Evolutionary conservation across 192 early-diverging fungal species (phyloP).

Genomic region (Dissophora ornata): DNA sequence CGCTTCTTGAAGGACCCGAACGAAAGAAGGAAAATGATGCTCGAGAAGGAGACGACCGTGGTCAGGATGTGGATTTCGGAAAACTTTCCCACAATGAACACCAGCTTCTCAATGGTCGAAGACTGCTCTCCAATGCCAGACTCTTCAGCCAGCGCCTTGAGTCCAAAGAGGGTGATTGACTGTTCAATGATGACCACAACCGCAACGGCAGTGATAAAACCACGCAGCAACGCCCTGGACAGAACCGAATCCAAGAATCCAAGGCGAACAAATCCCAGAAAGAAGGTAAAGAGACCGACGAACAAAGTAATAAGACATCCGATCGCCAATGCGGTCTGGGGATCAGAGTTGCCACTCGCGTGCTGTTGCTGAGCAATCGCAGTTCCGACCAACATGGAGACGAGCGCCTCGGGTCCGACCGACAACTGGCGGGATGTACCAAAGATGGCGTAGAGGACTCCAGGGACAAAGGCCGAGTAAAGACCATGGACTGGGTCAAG

Average conservation of each 20-base stretch:
- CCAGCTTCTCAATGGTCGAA: conserved; percentile 83
- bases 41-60: conserved; percentile 73
- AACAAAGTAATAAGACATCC: conserved; percentile 84
- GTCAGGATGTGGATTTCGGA: conserved; percentile 77
- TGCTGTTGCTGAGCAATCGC: conserved; percentile 71
- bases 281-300: conserved; percentile 94
- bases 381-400: conserved; percentile 86
- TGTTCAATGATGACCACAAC: conserved; percentile 94
- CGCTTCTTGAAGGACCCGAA: conserved; percentile 67
- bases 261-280: conserved; percentile 94
- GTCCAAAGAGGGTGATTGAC: conserved; percentile 79
- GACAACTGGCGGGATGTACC: conserved; percentile 96
- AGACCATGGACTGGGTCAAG: conserved; percentile 91
- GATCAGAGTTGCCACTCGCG: conserved; percentile 50
- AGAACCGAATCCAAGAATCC: conserved; percentile 99
- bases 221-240: conserved; percentile 91
- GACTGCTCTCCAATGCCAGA: conserved; percentile 69
- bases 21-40: conserved; percentile 75
- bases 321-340: conserved; percentile 64
- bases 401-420: conserved; percentile 93
- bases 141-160: conserved; percentile 54
- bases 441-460: conserved; percentile 87
- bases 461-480: conserved; percentile 87
- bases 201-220: conserved; percentile 96
- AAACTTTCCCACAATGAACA: conserved; percentile 74